A percentile compares a stretch with the other conserved stretches of the same genome.
Conservation (phyloP, 225 moss, liverwort and hornwort species). For the Physcomitrellopsis africana region DNA sequence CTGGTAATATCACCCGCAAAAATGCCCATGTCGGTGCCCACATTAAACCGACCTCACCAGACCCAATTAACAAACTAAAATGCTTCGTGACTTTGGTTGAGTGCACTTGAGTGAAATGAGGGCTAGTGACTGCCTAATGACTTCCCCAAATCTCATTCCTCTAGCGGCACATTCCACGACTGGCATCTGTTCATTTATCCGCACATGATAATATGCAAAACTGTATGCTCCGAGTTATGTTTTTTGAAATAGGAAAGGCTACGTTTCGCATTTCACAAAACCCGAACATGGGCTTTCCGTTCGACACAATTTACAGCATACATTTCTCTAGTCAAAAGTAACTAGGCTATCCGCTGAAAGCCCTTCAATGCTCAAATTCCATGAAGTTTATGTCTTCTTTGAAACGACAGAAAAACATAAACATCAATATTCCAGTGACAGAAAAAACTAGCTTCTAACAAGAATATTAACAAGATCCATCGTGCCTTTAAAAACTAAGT, state of each 20-base stretch:
- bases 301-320: background rate
- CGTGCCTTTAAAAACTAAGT: too few relatives aligned
- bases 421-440: background rate
- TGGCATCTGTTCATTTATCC: background rate
- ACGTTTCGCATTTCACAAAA: background rate
- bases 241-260: too few relatives aligned
- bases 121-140: background rate
- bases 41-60: constrained; percentile 21
- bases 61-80: background rate
- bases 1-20: constrained; percentile 66
- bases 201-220: too few relatives aligned
- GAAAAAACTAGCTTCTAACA: background rate
- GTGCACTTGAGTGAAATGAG: too few relatives aligned
- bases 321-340: background rate
- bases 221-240: too few relatives aligned
- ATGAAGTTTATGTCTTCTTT: background rate
- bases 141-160: constrained; percentile 4
- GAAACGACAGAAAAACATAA: background rate
- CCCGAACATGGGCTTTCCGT: background rate
- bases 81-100: too few relatives aligned
- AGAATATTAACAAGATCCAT: too few relatives aligned
- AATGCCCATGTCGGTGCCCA: constrained; percentile 82
- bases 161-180: background rate
- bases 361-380: background rate
- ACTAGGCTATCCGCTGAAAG: background rate